Base-by-base conservation (phyloP, 371 early-diverging fungal species). In the Phascolomyces articulosus region DNA sequence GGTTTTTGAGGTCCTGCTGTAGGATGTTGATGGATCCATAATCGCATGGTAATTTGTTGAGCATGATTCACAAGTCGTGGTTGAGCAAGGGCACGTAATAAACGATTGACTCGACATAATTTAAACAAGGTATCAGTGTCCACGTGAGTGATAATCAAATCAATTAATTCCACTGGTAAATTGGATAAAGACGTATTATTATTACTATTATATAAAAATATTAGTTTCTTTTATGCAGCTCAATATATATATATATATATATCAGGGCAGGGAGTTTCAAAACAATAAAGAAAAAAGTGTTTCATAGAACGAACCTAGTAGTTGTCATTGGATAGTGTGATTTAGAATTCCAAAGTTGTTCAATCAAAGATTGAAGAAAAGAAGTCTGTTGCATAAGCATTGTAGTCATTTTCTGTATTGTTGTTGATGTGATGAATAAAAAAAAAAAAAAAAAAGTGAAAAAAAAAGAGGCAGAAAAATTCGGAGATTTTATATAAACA, bases 21-120 rank as follows among this genome's bases (percentile, higher is more conserved):
- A n/a, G 48, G 27, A 7, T 64, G 62, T 40, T 69, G 69, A 40
- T 41, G 48, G 18, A 69, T 61, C 69, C 69, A 69, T 13, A 69
- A 38, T 1, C 69, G 64, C 54, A 69, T 63, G 11, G 69, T 69
- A 24, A 69, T 59, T 56, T 64, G 65, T 23, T 64, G 49, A 10
- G 64, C 58, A 51, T 69, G 59, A 18, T 55, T 27, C 2, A 64
- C 29, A n/a, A 69, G 55, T 26, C 55, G 69, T 47, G 69, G 69
- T 40, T 60, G 69, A 18, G 61, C 69, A 40, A 69, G 61, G 15
- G 65, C 27, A 18, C 69, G 60, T 15, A 69, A 61, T 8, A 64
- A 23, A 40, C 58, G 65, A 23, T 59, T 63, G 49, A 69, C 69
- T n/a, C 59, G 69, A 60, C 55, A 64, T 28, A 69, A 56, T n/a